Evolutionary conservation across 2,329 filamentous ascomycete genomes (phyloP).

Genomic region (Clonostachys solani): DNA sequence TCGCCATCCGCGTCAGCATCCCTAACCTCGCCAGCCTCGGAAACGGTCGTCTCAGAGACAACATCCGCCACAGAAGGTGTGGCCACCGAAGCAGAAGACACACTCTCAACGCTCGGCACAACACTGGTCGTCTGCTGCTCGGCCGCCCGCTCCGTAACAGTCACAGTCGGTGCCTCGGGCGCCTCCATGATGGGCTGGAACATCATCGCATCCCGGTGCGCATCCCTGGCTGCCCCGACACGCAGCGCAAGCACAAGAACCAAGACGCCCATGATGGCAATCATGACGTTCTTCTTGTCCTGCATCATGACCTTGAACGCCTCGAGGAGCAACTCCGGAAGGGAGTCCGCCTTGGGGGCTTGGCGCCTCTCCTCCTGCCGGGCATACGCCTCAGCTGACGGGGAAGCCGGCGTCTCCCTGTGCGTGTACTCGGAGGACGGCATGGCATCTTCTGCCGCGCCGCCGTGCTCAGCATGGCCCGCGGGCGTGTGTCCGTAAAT

Average conservation of each 20-base stretch:
- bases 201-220: slow-evolving; percentile 11
- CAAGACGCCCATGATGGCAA: slow-evolving; percentile 48
- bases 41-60: not conserved
- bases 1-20: not conserved
- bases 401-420: slow-evolving; percentile 9
- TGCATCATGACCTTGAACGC: slow-evolving; percentile 48
- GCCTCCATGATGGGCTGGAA: slow-evolving; percentile 20
- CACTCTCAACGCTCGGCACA: too few relatives aligned
- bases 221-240: slow-evolving; percentile 8
- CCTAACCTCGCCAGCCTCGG: not conserved
- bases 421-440: slow-evolving; percentile 5
- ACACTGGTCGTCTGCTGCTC: not conserved
- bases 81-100: too few relatives aligned
- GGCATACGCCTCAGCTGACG: slow-evolving; percentile 16
- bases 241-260: slow-evolving; percentile 44
- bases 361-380: slow-evolving; percentile 16
- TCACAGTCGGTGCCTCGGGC: slow-evolving; percentile 18
- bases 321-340: slow-evolving; percentile 50
- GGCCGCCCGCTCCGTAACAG: slow-evolving; percentile 9
- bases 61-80: not conserved
- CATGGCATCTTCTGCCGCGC: slow-evolving; percentile 4
- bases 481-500: slow-evolving; percentile 40
- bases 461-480: not conserved
- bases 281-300: slow-evolving; percentile 57
- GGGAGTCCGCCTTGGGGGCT: slow-evolving; percentile 28